phyloP scores from a whole-genome alignment of 2,329 filamentous ascomycete genomes.

The Microdochium nivale region DNA sequence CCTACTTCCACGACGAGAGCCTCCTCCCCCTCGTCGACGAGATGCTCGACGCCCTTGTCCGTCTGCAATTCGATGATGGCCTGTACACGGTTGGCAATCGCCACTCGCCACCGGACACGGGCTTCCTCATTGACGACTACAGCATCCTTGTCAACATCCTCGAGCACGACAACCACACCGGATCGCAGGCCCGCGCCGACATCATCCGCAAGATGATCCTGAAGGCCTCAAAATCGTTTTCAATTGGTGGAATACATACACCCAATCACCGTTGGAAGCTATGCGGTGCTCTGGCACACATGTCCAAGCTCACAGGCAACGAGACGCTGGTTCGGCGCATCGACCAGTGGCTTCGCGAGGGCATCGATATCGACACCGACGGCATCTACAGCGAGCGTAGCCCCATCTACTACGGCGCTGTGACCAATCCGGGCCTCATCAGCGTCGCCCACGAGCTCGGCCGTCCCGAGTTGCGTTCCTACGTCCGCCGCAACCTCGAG shows the following conservation, averaged over 20 bases:
- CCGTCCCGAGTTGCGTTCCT: conserved; percentile 5
- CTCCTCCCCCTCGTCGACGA: conserved; percentile 8
- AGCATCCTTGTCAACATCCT: conserved; percentile 10
- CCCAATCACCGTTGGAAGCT: conserved; percentile 12
- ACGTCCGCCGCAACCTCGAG: conserved; percentile 10
- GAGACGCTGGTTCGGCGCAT: conserved; percentile 6
- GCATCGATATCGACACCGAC: conserved; percentile 11
- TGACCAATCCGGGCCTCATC: conserved; percentile 10
- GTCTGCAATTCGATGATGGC: conserved; percentile 8
- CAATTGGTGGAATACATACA: conserved; percentile 10
- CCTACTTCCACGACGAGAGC: conserved; percentile 7
- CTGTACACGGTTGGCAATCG: conserved; percentile 9
- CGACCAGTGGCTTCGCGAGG: conserved; percentile 10
- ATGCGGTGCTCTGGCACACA: conserved; percentile 9
- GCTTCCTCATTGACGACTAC: conserved; percentile 12
- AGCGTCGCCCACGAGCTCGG: conserved; percentile 9
- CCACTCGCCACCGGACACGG: conserved; percentile 11
- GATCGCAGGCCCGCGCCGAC: conserved; percentile 4
- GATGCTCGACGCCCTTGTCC: conserved; percentile 8
- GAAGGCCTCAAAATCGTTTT: conserved; percentile 8
- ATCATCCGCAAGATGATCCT: conserved; percentile 8
- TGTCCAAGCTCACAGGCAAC: conserved; percentile 7
- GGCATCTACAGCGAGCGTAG: conserved; percentile 12
- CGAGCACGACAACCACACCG: conserved; percentile 6
- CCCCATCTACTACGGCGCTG: conserved; percentile 10